phyloP scores from a whole-genome alignment of 2,329 filamentous ascomycete species.

The Seiridium cupressi region DNA sequence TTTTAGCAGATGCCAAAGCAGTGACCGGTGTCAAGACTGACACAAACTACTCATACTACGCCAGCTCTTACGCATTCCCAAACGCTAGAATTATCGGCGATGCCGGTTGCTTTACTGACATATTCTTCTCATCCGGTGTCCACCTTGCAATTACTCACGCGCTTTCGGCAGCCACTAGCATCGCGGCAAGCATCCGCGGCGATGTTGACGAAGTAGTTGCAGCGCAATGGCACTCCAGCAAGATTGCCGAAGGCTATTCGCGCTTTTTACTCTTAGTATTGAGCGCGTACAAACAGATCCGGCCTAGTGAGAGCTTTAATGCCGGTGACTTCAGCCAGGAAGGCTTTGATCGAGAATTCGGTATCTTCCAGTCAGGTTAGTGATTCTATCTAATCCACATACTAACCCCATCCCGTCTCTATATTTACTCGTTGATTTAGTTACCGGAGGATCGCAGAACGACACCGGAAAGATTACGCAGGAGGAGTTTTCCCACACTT shows the following conservation, averaged over 20 bases:
- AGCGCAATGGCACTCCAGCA: constrained; percentile 40
- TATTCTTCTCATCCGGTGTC: constrained; percentile 45
- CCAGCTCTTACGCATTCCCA: constrained; percentile 38
- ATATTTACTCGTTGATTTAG: neutral
- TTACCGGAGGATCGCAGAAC: too few relatives aligned
- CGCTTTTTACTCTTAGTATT: constrained; percentile 43
- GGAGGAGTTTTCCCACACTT: too few relatives aligned
- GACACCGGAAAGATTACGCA: too few relatives aligned
- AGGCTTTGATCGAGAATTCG: constrained; percentile 41
- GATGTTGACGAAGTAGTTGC: constrained; percentile 35
- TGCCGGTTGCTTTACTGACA: constrained; percentile 48
- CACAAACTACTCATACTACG: constrained; percentile 47
- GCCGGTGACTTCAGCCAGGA: constrained; percentile 39
- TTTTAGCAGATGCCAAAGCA: constrained; percentile 31
- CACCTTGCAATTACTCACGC: constrained; percentile 42
- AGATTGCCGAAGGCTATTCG: constrained; percentile 43
- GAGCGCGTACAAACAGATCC: constrained; percentile 38
- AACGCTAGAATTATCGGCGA: constrained; percentile 41
- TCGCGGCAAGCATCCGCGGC: constrained; percentile 35
- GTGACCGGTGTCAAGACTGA: constrained; percentile 28
- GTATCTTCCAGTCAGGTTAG: constrained; percentile 35
- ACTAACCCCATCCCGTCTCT: neutral
- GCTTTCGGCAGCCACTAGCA: constrained; percentile 44
- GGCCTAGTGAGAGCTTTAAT: constrained; percentile 33
- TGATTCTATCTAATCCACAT: too few relatives aligned